Evolutionary conservation across 176 grass and related monocot species (phyloP).

Genomic region (Carex myosuroides): DNA sequence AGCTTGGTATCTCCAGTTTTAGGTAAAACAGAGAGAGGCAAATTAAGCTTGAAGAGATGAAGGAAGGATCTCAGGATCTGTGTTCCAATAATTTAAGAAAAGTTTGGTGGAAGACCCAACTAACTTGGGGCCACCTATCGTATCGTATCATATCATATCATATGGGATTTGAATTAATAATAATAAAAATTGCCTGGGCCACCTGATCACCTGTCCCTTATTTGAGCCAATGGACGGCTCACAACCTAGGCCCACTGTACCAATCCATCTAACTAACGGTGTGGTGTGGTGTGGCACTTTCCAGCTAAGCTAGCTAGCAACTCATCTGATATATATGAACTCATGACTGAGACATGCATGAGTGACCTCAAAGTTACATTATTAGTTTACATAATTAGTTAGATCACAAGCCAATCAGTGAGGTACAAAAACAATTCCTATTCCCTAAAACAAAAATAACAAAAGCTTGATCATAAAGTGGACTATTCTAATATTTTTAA

Average conservation of each 20-base stretch:
- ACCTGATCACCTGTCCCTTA: constrained; percentile 7
- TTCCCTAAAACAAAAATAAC: too few relatives aligned
- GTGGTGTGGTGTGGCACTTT: neutral
- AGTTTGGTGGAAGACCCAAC: constrained; percentile 8
- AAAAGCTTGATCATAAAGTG: too few relatives aligned
- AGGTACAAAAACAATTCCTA: neutral
- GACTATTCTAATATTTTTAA: too few relatives aligned
- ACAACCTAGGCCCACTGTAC: neutral
- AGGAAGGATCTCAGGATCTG: neutral
- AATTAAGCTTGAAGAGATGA: neutral
- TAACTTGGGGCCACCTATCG: neutral
- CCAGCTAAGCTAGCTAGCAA: neutral
- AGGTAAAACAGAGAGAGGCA: neutral
- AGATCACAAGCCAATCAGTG: neutral
- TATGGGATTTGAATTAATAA: neutral
- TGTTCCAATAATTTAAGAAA: constrained; percentile 1
- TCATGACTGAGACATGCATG: neutral
- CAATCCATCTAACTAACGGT: neutral
- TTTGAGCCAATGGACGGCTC: neutral
- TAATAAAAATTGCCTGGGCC: neutral
- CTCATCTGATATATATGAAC: neutral
- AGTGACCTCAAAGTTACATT: constrained; percentile 14
- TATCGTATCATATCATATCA: too few relatives aligned
- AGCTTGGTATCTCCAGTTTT: neutral
- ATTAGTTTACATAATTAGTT: neutral